Base-by-base conservation (phyloP, 73 alveolate species). In the Blepharisma japonicum region DNA sequence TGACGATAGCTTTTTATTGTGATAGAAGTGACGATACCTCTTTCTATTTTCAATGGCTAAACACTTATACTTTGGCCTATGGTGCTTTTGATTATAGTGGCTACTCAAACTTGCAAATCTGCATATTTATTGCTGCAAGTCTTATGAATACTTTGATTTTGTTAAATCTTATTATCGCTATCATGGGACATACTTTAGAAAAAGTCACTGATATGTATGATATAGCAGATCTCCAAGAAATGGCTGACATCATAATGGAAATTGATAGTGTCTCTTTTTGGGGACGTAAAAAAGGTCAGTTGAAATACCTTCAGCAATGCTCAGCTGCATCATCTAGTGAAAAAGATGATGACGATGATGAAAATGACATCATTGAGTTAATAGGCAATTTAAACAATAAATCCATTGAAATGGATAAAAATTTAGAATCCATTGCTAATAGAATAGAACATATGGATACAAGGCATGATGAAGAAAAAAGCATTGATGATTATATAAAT, bases 161-260 rank as follows among this genome's bases (percentile, higher is more conserved):
- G 18, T 2, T 61, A 18, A 61, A 61, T 25, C 23, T 61, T 2
- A 14, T 61, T 25, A 61, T 61, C 39, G 14, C 38, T n/a, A 61
- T 61, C 47, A 39, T 61, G 47, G 74, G 74, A 5, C 14, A 61
- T 5, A 39, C 74, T 61, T 61, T 61, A 25, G 74, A 61, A 25
- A 61, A 25, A 25, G 23, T 61, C 50, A 61, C 14, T 9, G 46
- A 61, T 61, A 39, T 14, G 23, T 14, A 25, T 8, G 74, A 9
- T 61, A 39, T 61, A 9, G 23, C 14, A 61, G 74, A 61, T 61
- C 46, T n/a, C 2, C 38, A 61, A 61, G 74, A 61, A 61, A 25
- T 61, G 18, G 38, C 74, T 61, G 74, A 61, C 2, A 18, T 61
- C n/a, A 25, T 61, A 18, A n/a, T 20, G 14, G 74, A 61, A 61